Conservation (phyloP, 192 early-diverging fungal species). For the Gamsiella multidivaricata region DNA sequence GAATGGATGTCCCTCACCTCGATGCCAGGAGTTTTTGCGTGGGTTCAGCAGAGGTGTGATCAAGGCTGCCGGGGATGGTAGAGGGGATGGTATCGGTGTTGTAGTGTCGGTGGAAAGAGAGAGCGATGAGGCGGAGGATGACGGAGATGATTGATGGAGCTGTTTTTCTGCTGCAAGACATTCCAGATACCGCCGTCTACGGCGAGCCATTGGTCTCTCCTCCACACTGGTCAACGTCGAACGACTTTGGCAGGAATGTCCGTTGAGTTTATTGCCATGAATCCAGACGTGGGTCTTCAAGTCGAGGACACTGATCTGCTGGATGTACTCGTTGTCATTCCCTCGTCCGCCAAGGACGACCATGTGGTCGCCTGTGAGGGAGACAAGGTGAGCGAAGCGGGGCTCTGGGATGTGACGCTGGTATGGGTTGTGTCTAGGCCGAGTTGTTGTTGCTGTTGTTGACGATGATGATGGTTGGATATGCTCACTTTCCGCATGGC, state of each 20-base stretch:
- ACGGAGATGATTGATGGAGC: background rate
- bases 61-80: constrained; percentile 2
- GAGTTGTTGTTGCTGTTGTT: background rate
- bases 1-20: constrained; percentile 47
- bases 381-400: constrained; percentile 73
- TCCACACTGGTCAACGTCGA: constrained; percentile 19
- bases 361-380: constrained; percentile 65
- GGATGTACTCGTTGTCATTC: constrained; percentile 67
- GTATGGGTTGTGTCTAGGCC: constrained; percentile 17
- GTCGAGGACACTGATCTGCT: constrained; percentile 75
- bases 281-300: constrained; percentile 68
- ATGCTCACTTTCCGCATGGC: background rate
- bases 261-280: constrained; percentile 14
- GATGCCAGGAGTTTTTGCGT: constrained; percentile 49
- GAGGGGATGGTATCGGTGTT: background rate
- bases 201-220: constrained; percentile 37
- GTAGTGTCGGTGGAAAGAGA: background rate
- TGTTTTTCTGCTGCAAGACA: constrained; percentile 15
- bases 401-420: constrained; percentile 58
- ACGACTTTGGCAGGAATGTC: constrained; percentile 5
- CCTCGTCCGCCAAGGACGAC: constrained; percentile 76
- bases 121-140: background rate
- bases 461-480: background rate
- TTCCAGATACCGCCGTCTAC: constrained; percentile 38
- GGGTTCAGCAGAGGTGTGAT: constrained; percentile 28